A percentile compares a stretch with the other conserved stretches of the same genome.
Conservation (phyloP, 1,284 basidiomycete species). For the Moesziomyces parantarcticus region DNA sequence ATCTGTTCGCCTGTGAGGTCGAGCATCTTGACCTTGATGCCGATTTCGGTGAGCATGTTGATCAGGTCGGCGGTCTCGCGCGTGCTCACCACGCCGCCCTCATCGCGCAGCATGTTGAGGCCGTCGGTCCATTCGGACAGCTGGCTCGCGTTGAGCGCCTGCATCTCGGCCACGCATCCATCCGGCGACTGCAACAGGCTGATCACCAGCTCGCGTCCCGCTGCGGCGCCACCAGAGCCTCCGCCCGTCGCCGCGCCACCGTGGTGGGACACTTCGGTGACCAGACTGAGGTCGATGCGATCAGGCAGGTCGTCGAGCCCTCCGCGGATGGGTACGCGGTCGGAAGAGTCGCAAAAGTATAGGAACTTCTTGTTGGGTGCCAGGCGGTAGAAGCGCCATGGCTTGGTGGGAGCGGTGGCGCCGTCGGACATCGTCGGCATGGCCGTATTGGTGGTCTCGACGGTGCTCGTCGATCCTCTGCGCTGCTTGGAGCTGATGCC, state of each 20-base stretch:
- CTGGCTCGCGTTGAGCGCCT: constrained; percentile 83
- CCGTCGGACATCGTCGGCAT: constrained; percentile 10
- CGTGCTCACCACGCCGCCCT: constrained; percentile 59
- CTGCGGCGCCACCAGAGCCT: not conserved
- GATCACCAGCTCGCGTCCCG: constrained; percentile 34
- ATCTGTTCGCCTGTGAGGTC: constrained; percentile 68
- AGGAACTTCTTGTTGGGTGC: constrained; percentile 76
- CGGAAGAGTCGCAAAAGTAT: constrained; percentile 81
- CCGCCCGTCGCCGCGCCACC: constrained; percentile 3
- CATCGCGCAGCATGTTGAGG: constrained; percentile 76
- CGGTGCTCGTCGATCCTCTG: constrained; percentile 30
- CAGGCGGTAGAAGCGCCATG: constrained; percentile 69
- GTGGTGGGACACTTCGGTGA: constrained; percentile 51
- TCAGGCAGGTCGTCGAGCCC: constrained; percentile 88
- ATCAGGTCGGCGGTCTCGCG: constrained; percentile 62
- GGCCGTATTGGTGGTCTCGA: constrained; percentile 21
- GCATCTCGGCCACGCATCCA: constrained; percentile 79
- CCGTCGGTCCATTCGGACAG: constrained; percentile 98
- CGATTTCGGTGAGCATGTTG: constrained; percentile 82
- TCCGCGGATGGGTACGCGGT: constrained; percentile 80
- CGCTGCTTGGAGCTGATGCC: constrained; percentile 11
- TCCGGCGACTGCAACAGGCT: constrained; percentile 54
- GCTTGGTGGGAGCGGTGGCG: constrained; percentile 7
- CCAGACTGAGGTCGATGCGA: constrained; percentile 69
- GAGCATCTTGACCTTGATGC: constrained; percentile 88